A percentile compares a stretch with the other conserved stretches of the same genome.
Evolutionary conservation across 208 protist genomes (phyloP).

Genomic region (Naegleria fowleri): DNA sequence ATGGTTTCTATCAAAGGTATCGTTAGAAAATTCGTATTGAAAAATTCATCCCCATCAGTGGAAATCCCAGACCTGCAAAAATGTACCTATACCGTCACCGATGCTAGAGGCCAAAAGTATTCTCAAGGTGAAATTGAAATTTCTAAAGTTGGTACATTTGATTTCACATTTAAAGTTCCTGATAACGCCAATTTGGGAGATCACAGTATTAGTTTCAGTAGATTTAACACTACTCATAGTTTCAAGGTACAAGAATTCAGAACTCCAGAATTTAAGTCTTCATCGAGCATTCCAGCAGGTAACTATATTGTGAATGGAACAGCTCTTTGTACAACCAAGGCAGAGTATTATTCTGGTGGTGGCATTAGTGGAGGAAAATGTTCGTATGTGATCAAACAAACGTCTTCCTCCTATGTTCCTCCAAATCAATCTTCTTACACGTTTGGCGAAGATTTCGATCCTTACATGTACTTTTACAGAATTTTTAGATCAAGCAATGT

Average conservation of each 20-base stretch:
- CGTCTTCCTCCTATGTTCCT: background rate
- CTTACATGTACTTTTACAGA: too few species aligned
- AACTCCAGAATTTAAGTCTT: conserved; percentile 1
- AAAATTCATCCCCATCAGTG: background rate
- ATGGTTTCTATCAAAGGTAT: background rate
- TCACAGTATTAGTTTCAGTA: background rate
- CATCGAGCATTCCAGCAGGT: too few species aligned
- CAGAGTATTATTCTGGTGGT: conserved; percentile 8
- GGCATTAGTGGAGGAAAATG: background rate
- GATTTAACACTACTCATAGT: background rate
- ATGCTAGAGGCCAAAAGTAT: background rate
- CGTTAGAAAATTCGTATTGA: background rate
- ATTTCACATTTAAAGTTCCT: background rate
- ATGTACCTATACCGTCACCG: too few species aligned
- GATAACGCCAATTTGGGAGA: background rate
- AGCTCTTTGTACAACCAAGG: background rate
- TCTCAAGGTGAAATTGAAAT: background rate
- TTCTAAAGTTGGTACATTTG: background rate
- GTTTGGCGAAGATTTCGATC: background rate
- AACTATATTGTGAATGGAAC: background rate
- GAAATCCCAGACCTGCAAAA: background rate
- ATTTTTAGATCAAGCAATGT: background rate
- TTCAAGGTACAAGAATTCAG: conserved; percentile 26
- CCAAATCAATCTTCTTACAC: background rate
- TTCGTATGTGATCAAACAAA: background rate